Conservation (phyloP, 306 rosid species). For the Dryas alaskensis region DNA sequence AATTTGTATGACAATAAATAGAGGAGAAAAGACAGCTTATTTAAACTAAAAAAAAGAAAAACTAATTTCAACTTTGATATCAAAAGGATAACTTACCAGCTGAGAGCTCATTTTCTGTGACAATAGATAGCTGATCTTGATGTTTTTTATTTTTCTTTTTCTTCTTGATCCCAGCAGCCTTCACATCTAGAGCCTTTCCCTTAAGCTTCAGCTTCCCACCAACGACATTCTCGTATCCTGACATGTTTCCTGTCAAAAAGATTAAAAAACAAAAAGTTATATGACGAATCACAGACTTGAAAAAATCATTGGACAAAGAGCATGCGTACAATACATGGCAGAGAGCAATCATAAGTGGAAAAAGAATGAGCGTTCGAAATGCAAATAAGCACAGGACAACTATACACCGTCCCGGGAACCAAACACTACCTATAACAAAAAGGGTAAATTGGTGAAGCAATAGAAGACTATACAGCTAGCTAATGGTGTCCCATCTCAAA, state of each 20-base stretch:
- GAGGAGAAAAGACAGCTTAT: background rate
- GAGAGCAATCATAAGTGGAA: background rate
- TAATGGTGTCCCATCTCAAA: background rate
- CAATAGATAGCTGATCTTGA: constrained; percentile 48
- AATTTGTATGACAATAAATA: constrained; percentile 3
- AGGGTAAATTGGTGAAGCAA: no score
- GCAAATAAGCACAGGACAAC: background rate
- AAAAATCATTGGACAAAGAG: background rate
- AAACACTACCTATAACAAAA: background rate
- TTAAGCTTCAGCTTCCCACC: constrained; percentile 95
- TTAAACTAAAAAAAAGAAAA: background rate
- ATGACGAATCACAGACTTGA: background rate
- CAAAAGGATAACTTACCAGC: constrained; percentile 45
- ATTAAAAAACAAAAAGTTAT: background rate
- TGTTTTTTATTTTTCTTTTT: constrained; percentile 69
- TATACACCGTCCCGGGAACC: background rate
- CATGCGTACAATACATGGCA: background rate
- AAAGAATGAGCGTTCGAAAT: background rate
- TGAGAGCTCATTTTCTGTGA: constrained; percentile 46
- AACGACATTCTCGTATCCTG: constrained; percentile 74
- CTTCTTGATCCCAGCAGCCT: constrained; percentile 84
- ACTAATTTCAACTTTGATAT: background rate
- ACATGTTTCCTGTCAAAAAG: constrained; percentile 49
- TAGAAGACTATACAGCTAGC: background rate
- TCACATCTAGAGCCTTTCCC: constrained; percentile 98